Conservation (phyloP, 495 filamentous ascomycete species). For the Penicillium cinerascens region DNA sequence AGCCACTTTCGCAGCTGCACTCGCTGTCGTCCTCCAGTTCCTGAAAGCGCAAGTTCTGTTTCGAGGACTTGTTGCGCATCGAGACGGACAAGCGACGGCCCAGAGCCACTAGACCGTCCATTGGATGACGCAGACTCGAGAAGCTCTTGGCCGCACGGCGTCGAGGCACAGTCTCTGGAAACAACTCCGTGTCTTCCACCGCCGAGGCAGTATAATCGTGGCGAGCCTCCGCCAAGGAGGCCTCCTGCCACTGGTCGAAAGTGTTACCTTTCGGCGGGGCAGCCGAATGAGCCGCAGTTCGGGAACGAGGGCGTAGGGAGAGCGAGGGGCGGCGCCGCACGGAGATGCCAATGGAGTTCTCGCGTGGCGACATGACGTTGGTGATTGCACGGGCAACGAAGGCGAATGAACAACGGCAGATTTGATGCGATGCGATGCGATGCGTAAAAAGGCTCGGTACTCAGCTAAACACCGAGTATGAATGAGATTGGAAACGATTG, state of each 20-base stretch:
- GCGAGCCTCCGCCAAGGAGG: slow-evolving; percentile 25
- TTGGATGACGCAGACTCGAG: slow-evolving; percentile 43
- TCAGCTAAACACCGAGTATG: neutral
- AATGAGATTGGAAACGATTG: slow-evolving; percentile 3
- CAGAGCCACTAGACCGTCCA: slow-evolving; percentile 44
- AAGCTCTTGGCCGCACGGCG: slow-evolving; percentile 45
- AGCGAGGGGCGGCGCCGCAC: slow-evolving; percentile 38
- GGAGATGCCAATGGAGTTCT: slow-evolving; percentile 20
- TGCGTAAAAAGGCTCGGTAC: neutral
- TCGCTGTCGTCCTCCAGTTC: slow-evolving; percentile 16
- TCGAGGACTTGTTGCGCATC: slow-evolving; percentile 41
- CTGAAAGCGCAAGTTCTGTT: slow-evolving; percentile 22
- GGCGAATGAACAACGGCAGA: neutral
- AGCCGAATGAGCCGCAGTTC: slow-evolving; percentile 28
- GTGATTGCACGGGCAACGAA: neutral
- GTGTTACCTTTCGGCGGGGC: slow-evolving; percentile 18
- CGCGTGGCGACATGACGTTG: slow-evolving; percentile 38
- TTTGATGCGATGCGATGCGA: neutral
- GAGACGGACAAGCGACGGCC: slow-evolving; percentile 46
- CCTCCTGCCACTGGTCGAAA: slow-evolving; percentile 28
- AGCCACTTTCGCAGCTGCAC: neutral
- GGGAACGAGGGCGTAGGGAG: slow-evolving; percentile 34
- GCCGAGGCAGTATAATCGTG: slow-evolving; percentile 26
- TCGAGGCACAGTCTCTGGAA: slow-evolving; percentile 33
- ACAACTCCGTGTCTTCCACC: slow-evolving; percentile 37